Evolutionary conservation across 352 stramenopile genomes (phyloP).

Genomic region (Phytophthora meadii): DNA sequence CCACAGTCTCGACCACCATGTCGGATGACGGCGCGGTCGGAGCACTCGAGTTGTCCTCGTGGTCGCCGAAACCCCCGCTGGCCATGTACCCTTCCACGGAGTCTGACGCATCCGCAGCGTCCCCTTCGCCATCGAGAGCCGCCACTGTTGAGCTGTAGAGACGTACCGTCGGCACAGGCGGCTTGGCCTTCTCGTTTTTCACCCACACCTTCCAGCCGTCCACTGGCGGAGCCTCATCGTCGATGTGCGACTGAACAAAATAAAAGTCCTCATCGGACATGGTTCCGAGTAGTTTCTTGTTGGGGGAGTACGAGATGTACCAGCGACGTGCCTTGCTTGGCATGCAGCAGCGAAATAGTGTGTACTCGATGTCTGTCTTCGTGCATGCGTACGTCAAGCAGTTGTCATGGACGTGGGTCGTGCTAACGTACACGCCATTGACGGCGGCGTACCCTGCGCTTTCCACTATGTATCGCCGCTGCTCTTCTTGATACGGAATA

Average conservation of each 20-base stretch:
- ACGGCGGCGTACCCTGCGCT: constrained; percentile 90
- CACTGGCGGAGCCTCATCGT: constrained; percentile 80
- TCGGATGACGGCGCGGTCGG: constrained; percentile 32
- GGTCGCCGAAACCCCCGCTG: constrained; percentile 23
- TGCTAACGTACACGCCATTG: constrained; percentile 96
- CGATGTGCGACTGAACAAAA: constrained; percentile 82
- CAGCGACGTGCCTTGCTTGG: constrained; percentile 97
- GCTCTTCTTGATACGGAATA: constrained; percentile 76
- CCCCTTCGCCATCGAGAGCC: constrained; percentile 47
- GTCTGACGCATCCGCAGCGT: constrained; percentile 73
- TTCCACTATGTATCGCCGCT: constrained; percentile 89
- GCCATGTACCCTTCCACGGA: constrained; percentile 73
- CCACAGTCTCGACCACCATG: constrained; percentile 48
- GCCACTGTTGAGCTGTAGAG: constrained; percentile 76
- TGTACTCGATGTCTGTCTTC: constrained; percentile 87
- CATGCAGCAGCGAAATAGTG: constrained; percentile 98
- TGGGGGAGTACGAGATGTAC: constrained; percentile 97
- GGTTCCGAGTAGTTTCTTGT: constrained; percentile 86
- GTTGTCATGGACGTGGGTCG: constrained; percentile 73
- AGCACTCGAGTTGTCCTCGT: constrained; percentile 22
- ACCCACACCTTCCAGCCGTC: constrained; percentile 88
- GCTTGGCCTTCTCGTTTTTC: constrained; percentile 84
- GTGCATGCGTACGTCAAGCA: constrained; percentile 74
- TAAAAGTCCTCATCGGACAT: constrained; percentile 91
- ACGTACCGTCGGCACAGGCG: constrained; percentile 68